Evolutionary conservation across 257 asterid genomes (phyloP).

Genomic region (Penstemon davidsonii): DNA sequence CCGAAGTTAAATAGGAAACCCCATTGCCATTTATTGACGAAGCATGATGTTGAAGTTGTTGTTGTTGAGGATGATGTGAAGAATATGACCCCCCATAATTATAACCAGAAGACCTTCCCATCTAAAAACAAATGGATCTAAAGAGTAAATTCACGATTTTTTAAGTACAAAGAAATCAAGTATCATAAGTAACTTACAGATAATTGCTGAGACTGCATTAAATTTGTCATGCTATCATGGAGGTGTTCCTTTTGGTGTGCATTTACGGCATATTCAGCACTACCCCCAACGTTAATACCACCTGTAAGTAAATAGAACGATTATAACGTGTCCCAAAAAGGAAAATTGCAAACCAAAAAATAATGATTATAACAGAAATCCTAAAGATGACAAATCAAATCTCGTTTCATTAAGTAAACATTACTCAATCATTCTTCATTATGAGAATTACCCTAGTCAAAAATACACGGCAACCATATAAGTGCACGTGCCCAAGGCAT

Average conservation of each 20-base stretch:
- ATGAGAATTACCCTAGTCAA: conserved; percentile 14
- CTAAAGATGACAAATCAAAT: neutral
- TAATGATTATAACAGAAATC: conserved; percentile 2
- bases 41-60: conserved; percentile 40
- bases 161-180: conserved; percentile 22
- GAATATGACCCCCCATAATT: conserved; percentile 70
- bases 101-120: conserved; percentile 79
- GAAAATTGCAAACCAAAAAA: too few relatives aligned
- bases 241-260: conserved; percentile 75
- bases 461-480: neutral
- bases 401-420: conserved; percentile 4
- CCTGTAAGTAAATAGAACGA: conserved; percentile 27
- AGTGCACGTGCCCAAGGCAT: conserved; percentile 1
- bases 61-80: conserved; percentile 74
- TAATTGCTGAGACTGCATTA: conserved; percentile 76
- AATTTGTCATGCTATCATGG: conserved; percentile 63
- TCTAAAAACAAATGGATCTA: conserved; percentile 44
- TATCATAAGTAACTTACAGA: conserved; percentile 50
- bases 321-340: too few relatives aligned
- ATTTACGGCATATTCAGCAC: conserved; percentile 58
- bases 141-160: conserved; percentile 22
- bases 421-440: neutral
- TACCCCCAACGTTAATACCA: conserved; percentile 52
- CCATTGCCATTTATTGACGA: conserved; percentile 67
- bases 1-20: conserved; percentile 56